phyloP scores from a whole-genome alignment of 768 basidiomycete genomes.

The Gymnopilus dilepis region DNA sequence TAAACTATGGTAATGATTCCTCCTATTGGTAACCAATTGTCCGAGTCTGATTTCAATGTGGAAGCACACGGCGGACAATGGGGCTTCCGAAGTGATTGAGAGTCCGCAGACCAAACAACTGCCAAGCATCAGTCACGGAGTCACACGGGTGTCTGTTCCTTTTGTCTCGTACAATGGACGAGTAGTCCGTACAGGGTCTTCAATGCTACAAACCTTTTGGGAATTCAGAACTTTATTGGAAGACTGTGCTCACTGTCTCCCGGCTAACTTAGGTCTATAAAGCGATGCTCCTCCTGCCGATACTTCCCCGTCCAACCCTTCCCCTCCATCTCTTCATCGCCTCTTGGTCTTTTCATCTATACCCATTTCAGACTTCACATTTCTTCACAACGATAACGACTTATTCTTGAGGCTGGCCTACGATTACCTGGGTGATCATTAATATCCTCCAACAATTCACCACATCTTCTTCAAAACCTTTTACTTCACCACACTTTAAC shows the following conservation, averaged over 20 bases:
- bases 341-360: slow-evolving; percentile 24
- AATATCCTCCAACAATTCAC: slow-evolving; percentile 25
- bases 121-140: slow-evolving; percentile 9
- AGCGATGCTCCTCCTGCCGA: slow-evolving; percentile 24
- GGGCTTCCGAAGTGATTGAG: slow-evolving; percentile 15
- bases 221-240: neutral
- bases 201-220: neutral
- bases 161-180: slow-evolving; percentile 24
- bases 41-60: too few relatives aligned
- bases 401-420: slow-evolving; percentile 43
- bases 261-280: slow-evolving; percentile 35
- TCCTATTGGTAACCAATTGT: too few relatives aligned
- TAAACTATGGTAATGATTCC: too few relatives aligned
- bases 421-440: slow-evolving; percentile 41
- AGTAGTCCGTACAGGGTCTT: slow-evolving; percentile 6
- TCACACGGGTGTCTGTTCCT: slow-evolving; percentile 15
- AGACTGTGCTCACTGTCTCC: slow-evolving; percentile 18
- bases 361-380: slow-evolving; percentile 26
- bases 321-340: slow-evolving; percentile 17
- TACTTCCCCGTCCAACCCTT: slow-evolving; percentile 17
- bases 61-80: slow-evolving; percentile 21
- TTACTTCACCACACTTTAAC: slow-evolving; percentile 2
- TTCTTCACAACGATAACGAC: slow-evolving; percentile 25
- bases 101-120: slow-evolving; percentile 11
- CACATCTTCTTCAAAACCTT: slow-evolving; percentile 19